Evolutionary conservation across 179 eudicot species (phyloP), one percentile per base, ranked within the genome.

Genomic region (Nepenthes alata): DNA sequence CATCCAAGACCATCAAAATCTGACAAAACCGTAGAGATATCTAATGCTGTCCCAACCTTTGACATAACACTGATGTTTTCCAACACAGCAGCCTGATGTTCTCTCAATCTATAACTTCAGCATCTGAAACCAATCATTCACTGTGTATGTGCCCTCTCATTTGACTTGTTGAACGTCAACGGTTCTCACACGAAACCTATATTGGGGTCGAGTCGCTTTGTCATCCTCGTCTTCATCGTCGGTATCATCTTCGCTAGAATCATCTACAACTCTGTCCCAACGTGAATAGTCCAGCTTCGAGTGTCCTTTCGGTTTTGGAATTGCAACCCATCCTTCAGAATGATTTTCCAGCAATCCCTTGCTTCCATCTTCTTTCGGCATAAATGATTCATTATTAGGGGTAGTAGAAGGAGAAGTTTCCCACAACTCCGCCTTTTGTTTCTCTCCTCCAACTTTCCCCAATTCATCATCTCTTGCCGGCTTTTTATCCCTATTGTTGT

Each of bases 291-390:
- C 91, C 36, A 91, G 88, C 68, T 70, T 77, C 2, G 97, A 84
- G 64, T 88, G 97, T 60, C 97, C 97, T 69, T 76, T 79, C 35
- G 97, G 97, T 71, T 88, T 85, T 35, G 89, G 91, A 59, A 88
- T 80, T 25, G 83, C 75, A 67, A 72, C 59, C 97, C 89, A 85
- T 64, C 88, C 90, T 41, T 57, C 63, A 0, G 85, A 68, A 66
- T 68, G 73, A 55, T 75, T 70, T 53, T 67, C 79, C 41, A 74
- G 58, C 57, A 75, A 66, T 52, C 66, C 55, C 58, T 72, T 68
- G 14, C 15, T 59, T 44, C 62, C 67, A 47, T 66, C 62, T 37
- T 60, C 51, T 66, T 73, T 72, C 63, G 72, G 66, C 56, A 48
- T 6, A 60, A 5, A 39, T 9, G 58, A 54, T 48, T 55, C 63